Conservation (phyloP, 176 grass and related monocot genomes). For the Musa troglodytarum region DNA sequence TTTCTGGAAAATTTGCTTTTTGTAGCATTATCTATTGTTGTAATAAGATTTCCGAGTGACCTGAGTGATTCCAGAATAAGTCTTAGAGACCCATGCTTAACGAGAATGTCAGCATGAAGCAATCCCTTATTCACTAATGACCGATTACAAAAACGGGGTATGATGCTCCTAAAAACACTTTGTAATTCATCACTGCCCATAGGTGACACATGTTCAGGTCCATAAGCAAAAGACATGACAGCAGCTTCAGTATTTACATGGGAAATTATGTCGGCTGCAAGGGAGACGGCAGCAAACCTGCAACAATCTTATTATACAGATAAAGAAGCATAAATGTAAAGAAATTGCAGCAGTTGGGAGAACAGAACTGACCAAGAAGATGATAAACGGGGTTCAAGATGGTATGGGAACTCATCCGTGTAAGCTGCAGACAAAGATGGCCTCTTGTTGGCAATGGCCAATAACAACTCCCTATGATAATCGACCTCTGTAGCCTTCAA, state of each 20-base stretch:
- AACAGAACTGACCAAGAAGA: constrained; percentile 66
- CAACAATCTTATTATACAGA: constrained; percentile 27
- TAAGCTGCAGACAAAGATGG: constrained; percentile 67
- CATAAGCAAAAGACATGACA: constrained; percentile 34
- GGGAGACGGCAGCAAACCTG: constrained; percentile 75
- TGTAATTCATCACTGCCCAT: constrained; percentile 48
- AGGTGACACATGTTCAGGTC: constrained; percentile 32
- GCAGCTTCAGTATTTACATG: constrained; percentile 39
- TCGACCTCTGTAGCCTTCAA: constrained; percentile 53
- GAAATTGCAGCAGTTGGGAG: neutral
- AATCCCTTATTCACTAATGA: constrained; percentile 78
- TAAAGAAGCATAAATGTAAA: constrained; percentile 11
- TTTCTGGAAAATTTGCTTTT: constrained; percentile 15
- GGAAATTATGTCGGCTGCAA: constrained; percentile 73
- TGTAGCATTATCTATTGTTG: constrained; percentile 34
- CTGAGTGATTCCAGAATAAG: constrained; percentile 70
- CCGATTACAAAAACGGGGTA: constrained; percentile 57
- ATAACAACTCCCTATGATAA: constrained; percentile 63
- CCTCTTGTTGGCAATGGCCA: constrained; percentile 53
- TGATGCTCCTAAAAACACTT: constrained; percentile 59
- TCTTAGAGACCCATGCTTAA: constrained; percentile 74
- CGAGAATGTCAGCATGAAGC: constrained; percentile 75
- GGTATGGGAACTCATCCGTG: constrained; percentile 75
- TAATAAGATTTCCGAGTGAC: constrained; percentile 39
- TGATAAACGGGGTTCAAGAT: constrained; percentile 48